Evolutionary conservation across 805 yeast genomes (phyloP).

Genomic region (Teunomyces funiuensis): DNA sequence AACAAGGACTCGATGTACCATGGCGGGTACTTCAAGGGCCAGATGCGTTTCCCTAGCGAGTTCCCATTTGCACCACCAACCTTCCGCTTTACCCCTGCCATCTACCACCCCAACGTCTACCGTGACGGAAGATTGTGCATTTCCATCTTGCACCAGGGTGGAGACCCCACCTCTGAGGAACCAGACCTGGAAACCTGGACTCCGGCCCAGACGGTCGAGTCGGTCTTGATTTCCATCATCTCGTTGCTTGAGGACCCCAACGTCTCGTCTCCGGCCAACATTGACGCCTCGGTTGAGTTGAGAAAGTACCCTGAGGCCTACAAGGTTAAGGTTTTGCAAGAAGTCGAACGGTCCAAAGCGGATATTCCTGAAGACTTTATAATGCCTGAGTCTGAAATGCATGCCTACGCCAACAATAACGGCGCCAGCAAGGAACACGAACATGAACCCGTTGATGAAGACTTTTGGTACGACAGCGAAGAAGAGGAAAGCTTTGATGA

Average conservation of each 20-base stretch:
- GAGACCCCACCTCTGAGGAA: constrained; percentile 87
- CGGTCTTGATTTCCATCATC: constrained; percentile 84
- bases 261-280: constrained; percentile 90
- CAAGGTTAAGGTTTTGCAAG: constrained; percentile 70
- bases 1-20: constrained; percentile 87
- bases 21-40: constrained; percentile 93
- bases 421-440: constrained; percentile 40
- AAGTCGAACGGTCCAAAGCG: constrained; percentile 77
- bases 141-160: constrained; percentile 87
- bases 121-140: constrained; percentile 92
- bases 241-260: constrained; percentile 93
- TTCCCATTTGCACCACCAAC: constrained; percentile 93
- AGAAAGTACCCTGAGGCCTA: constrained; percentile 78
- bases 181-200: constrained; percentile 94
- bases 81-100: constrained; percentile 88
- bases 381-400: constrained; percentile 69
- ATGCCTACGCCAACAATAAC: constrained; percentile 36
- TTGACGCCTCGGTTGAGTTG: constrained; percentile 92
- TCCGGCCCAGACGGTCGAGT: constrained; percentile 89
- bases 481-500: constrained; percentile 47
- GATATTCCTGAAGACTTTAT: constrained; percentile 86
- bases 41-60: constrained; percentile 88
- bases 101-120: constrained; percentile 94
- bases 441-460: constrained; percentile 69
- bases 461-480: constrained; percentile 74